Conservation (phyloP, 345 rosid species). For the Brassica juncea region DNA sequence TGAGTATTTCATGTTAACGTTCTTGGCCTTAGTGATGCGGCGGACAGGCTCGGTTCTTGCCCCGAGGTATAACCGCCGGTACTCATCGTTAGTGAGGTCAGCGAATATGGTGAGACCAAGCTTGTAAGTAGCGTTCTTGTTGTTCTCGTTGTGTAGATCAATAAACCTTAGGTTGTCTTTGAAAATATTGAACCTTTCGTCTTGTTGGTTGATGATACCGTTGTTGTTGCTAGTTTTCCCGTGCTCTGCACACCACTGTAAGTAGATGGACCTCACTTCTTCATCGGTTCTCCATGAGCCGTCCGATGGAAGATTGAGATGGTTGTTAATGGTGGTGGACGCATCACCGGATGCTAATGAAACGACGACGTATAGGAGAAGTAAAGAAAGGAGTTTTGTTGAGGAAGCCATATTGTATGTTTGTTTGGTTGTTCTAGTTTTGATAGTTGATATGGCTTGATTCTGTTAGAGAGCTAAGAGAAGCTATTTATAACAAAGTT, state of each 20-base stretch:
- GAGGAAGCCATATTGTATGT: constrained; percentile 30
- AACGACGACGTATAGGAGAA: constrained; percentile 43
- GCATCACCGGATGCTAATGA: constrained; percentile 45
- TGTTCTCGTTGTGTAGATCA: constrained; percentile 61
- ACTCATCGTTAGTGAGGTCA: constrained; percentile 84
- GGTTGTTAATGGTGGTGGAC: constrained; percentile 26
- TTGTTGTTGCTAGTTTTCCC: constrained; percentile 56
- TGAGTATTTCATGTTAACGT: constrained; percentile 44
- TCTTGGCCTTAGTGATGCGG: constrained; percentile 51
- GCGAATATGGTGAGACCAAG: constrained; percentile 77
- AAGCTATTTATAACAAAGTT: constrained; percentile 32
- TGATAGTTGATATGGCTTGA: constrained; percentile 20
- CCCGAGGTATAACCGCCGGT: constrained; percentile 44
- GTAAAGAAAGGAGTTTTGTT: constrained; percentile 27
- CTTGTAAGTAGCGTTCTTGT: constrained; percentile 57
- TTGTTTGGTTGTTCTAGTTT: constrained; percentile 3
- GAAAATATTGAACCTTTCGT: constrained; percentile 62
- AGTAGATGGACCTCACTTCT: constrained; percentile 65
- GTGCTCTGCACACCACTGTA: constrained; percentile 62
- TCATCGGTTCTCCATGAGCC: constrained; percentile 60
- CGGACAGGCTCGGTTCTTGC: constrained; percentile 46
- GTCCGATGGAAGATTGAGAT: constrained; percentile 36
- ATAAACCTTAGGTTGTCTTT: constrained; percentile 79
- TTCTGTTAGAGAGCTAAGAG: constrained; percentile 20
- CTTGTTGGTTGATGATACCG: constrained; percentile 50